A percentile compares a stretch with the other conserved stretches of the same genome.
Evolutionary conservation across 1,139 yeast species (phyloP).

Genomic region (Spencermartinsiella ligniputridi): DNA sequence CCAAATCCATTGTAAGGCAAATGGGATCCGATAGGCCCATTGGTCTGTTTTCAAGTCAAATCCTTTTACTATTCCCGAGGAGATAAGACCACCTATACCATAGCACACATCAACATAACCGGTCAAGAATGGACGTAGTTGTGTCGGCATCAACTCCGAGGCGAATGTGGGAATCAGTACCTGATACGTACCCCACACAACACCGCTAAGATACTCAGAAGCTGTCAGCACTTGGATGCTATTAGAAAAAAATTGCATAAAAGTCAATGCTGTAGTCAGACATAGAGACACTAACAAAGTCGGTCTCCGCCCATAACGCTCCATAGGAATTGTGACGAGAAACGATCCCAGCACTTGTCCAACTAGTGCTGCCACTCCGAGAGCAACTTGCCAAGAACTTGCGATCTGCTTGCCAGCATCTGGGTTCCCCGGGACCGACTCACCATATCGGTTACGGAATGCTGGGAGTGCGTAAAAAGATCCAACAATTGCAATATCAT

Average conservation of each 20-base stretch:
- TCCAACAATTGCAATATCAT: constrained; percentile 38
- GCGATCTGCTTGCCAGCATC: constrained; percentile 27
- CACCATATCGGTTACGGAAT: constrained; percentile 39
- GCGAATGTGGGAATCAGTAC: constrained; percentile 42
- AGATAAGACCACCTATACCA: constrained; percentile 41
- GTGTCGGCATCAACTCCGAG: constrained; percentile 43
- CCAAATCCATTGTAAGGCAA: constrained; percentile 58
- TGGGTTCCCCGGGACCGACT: constrained; percentile 10
- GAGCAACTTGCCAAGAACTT: constrained; percentile 31
- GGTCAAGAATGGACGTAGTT: constrained; percentile 40
- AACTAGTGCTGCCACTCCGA: constrained; percentile 14
- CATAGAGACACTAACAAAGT: constrained; percentile 34
- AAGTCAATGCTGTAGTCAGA: constrained; percentile 31
- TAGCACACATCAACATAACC: constrained; percentile 42
- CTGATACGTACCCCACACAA: constrained; percentile 44
- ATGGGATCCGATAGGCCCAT: constrained; percentile 42
- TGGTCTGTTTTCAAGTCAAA: constrained; percentile 24
- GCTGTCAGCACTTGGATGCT: constrained; percentile 34
- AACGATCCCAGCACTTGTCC: constrained; percentile 17
- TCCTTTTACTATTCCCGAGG: constrained; percentile 38
- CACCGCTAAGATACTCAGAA: constrained; percentile 42
- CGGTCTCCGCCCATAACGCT: constrained; percentile 44
- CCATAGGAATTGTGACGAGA: constrained; percentile 28
- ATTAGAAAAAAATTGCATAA: constrained; percentile 41
- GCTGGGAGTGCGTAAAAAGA: constrained; percentile 41